A percentile compares a stretch with the other conserved stretches of the same genome.
Evolutionary conservation across 2,329 filamentous ascomycete species (phyloP).

Genomic region (Fulvia fulva): DNA sequence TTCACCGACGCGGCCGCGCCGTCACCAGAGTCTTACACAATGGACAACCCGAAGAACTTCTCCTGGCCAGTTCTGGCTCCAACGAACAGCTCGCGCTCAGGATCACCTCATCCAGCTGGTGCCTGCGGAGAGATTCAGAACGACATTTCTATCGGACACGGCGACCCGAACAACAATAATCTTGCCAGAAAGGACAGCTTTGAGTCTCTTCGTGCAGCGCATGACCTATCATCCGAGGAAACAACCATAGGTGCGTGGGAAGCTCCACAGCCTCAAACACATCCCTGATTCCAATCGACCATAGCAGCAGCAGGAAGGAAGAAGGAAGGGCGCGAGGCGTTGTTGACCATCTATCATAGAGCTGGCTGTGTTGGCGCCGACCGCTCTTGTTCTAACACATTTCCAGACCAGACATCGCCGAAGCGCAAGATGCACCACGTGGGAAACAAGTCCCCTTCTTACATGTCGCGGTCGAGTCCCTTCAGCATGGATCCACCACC

Average conservation of each 20-base stretch:
- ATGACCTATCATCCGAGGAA: background rate
- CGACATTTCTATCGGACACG: background rate
- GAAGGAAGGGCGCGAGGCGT: background rate
- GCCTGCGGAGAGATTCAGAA: background rate
- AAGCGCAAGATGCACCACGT: background rate
- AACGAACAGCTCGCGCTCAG: background rate
- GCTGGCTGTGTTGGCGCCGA: background rate
- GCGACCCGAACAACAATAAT: background rate
- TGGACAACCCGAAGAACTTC: background rate
- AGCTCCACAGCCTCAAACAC: background rate
- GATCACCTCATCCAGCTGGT: background rate
- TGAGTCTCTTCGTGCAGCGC: background rate
- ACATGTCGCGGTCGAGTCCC: constrained; percentile 5
- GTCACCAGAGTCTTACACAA: background rate
- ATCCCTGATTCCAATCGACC: background rate
- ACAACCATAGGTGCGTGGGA: background rate
- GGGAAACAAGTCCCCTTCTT: background rate
- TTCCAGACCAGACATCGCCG: background rate
- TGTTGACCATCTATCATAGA: background rate
- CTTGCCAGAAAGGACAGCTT: background rate
- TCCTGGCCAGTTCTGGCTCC: background rate
- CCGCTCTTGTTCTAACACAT: background rate
- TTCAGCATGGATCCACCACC: background rate
- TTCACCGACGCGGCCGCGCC: background rate
- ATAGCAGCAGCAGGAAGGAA: background rate